phyloP scores from a whole-genome alignment of 2,329 filamentous ascomycete species.

The Stachybotrys elegans region DNA sequence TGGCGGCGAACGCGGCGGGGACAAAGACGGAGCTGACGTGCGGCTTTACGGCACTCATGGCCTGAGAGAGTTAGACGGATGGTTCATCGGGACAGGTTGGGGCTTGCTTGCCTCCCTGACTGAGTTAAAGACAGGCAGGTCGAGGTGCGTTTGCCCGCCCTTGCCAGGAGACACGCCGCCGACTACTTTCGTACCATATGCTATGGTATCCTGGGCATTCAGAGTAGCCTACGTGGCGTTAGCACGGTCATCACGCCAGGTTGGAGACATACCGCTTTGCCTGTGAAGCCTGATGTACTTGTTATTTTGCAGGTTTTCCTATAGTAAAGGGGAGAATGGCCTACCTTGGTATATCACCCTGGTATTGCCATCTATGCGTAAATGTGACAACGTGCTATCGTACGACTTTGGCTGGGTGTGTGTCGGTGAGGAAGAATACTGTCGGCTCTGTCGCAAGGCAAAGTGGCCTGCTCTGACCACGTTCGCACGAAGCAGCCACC shows the following conservation, averaged over 20 bases:
- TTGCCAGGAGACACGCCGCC: conserved; percentile 33
- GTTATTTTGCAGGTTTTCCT: not conserved
- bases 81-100: not conserved
- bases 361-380: conserved; percentile 20
- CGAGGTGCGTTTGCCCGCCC: conserved; percentile 25
- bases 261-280: conserved; percentile 24
- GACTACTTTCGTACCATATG: conserved; percentile 31
- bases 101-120: conserved; percentile 21
- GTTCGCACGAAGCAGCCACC: no score
- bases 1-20: conserved; percentile 59
- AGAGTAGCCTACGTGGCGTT: conserved; percentile 23
- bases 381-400: conserved; percentile 23
- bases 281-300: conserved; percentile 27
- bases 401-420: no score
- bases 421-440: no score
- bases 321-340: not conserved
- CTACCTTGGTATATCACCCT: conserved; percentile 33
- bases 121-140: conserved; percentile 29
- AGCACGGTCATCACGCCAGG: not conserved
- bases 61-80: conserved; percentile 15
- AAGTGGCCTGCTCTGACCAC: no score
- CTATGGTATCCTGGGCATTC: conserved; percentile 32
- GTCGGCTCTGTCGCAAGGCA: no score
- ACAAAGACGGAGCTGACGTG: conserved; percentile 72
- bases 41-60: conserved; percentile 35